Percentiles rank a stretch among this genome's conserved stretches.
Evolutionary conservation across 2,329 filamentous ascomycete species (phyloP).

Genomic region (Colletotrichum incanum): DNA sequence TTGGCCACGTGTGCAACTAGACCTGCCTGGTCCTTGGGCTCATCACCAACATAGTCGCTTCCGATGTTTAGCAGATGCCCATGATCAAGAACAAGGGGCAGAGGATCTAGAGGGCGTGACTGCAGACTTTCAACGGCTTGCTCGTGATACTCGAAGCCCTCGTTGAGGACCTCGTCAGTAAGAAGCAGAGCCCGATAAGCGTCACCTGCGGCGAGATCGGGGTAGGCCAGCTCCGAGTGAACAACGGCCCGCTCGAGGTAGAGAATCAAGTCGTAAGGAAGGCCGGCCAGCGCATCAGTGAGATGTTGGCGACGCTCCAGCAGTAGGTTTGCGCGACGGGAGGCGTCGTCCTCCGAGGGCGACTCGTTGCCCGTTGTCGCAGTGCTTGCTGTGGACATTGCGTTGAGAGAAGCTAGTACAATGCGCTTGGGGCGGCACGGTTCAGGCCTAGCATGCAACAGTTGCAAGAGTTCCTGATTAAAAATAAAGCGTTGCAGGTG

Average conservation of each 20-base stretch:
- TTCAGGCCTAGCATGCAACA: conserved; percentile 3
- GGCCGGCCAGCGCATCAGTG: conserved; percentile 67
- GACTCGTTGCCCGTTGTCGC: conserved; percentile 28
- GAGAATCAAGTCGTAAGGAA: conserved; percentile 74
- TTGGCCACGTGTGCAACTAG: conserved; percentile 60
- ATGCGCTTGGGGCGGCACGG: conserved; percentile 18
- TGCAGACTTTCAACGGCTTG: conserved; percentile 70
- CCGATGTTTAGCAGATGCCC: conserved; percentile 54
- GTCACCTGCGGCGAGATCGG: conserved; percentile 90
- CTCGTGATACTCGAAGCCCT: conserved; percentile 87
- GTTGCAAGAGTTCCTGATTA: conserved; percentile 18
- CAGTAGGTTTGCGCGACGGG: conserved; percentile 54
- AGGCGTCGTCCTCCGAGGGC: conserved; percentile 27
- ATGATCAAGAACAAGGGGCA: conserved; percentile 64
- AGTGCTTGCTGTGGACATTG: conserved; percentile 37
- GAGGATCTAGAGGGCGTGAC: conserved; percentile 52
- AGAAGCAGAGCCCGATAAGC: conserved; percentile 92
- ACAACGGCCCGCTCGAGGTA: conserved; percentile 80
- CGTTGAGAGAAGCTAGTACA: conserved; percentile 20
- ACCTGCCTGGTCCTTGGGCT: conserved; percentile 53
- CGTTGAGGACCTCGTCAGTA: conserved; percentile 84
- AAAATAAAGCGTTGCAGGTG: background rate
- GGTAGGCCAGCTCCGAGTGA: conserved; percentile 84
- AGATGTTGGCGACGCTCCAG: conserved; percentile 70
- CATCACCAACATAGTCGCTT: conserved; percentile 52